phyloP scores from a whole-genome alignment of 2,329 filamentous ascomycete species.

The Colletotrichum agaves region DNA sequence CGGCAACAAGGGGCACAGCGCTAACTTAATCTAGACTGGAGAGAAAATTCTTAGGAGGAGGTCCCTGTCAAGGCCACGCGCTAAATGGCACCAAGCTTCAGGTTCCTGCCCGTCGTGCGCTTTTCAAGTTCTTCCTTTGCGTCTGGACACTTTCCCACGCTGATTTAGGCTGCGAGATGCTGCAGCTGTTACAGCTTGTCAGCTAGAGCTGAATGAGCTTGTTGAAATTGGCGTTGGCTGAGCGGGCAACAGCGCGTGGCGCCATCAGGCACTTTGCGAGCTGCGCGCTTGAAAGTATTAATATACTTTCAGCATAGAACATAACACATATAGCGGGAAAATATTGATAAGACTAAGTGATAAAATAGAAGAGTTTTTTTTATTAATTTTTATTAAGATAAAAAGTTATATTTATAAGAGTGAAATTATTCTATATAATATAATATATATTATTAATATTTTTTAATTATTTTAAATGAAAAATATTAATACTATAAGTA shows the following conservation, averaged over 20 bases:
- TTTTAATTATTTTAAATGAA: too few relatives aligned
- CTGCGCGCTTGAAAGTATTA: not conserved
- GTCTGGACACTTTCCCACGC: not conserved
- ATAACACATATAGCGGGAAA: too few relatives aligned
- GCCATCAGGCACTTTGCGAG: not conserved
- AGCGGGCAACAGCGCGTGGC: not conserved
- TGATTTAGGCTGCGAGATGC: not conserved
- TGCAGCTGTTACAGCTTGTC: slow-evolving; percentile 5
- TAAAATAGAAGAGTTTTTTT: too few relatives aligned
- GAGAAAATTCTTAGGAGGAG: slow-evolving; percentile 1
- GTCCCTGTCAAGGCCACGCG: slow-evolving; percentile 28
- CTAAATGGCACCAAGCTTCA: slow-evolving; percentile 33
- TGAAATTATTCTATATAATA: too few relatives aligned
- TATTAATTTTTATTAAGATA: too few relatives aligned
- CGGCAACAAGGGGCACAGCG: slow-evolving; percentile 24
- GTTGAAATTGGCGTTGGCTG: slow-evolving; percentile 3
- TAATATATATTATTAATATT: too few relatives aligned
- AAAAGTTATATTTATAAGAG: too few relatives aligned
- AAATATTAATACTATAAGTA: too few relatives aligned
- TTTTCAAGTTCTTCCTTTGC: not conserved
- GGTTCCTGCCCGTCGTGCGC: slow-evolving; percentile 2
- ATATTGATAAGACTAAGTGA: too few relatives aligned
- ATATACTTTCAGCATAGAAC: too few relatives aligned
- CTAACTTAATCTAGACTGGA: slow-evolving; percentile 11
- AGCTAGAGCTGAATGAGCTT: not conserved